Evolutionary conservation across 441 rosid species (phyloP).

Genomic region (Breynia disticha): DNA sequence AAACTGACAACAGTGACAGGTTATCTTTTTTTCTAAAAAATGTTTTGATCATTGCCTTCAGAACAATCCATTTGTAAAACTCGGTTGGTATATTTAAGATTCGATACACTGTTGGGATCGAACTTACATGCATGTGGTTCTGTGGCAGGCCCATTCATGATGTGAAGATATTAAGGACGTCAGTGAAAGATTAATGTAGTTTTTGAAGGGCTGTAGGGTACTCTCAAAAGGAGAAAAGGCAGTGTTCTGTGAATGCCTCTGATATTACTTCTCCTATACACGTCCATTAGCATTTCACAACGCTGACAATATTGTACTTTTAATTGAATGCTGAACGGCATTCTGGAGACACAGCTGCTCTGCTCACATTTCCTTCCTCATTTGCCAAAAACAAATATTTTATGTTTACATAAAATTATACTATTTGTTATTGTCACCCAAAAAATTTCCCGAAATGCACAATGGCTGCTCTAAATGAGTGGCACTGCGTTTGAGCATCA

Average conservation of each 20-base stretch:
- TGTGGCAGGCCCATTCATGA: slow-evolving; percentile 76
- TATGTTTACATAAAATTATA: too few relatives aligned
- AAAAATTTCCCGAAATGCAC: too few relatives aligned
- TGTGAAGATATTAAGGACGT: slow-evolving; percentile 76
- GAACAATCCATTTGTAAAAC: too few relatives aligned
- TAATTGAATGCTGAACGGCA: neutral
- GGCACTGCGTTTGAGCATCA: neutral
- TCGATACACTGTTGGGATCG: neutral
- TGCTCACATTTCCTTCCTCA: too few relatives aligned
- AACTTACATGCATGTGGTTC: neutral
- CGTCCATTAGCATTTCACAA: neutral
- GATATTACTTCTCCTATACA: neutral
- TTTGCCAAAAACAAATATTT: too few relatives aligned
- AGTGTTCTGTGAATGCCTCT: neutral
- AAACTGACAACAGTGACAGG: slow-evolving; percentile 54
- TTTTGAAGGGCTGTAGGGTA: too few relatives aligned
- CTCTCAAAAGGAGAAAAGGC: neutral
- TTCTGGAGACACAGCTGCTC: too few relatives aligned
- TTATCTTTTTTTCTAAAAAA: neutral
- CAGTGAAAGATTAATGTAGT: slow-evolving; percentile 50
- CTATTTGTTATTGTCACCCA: too few relatives aligned
- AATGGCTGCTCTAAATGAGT: too few relatives aligned
- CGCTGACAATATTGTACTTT: neutral
- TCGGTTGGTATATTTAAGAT: too few relatives aligned
- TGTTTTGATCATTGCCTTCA: neutral